Base-by-base conservation (phyloP, 2,329 filamentous ascomycete species). In the Sarocladiaceae sp. region DNA sequence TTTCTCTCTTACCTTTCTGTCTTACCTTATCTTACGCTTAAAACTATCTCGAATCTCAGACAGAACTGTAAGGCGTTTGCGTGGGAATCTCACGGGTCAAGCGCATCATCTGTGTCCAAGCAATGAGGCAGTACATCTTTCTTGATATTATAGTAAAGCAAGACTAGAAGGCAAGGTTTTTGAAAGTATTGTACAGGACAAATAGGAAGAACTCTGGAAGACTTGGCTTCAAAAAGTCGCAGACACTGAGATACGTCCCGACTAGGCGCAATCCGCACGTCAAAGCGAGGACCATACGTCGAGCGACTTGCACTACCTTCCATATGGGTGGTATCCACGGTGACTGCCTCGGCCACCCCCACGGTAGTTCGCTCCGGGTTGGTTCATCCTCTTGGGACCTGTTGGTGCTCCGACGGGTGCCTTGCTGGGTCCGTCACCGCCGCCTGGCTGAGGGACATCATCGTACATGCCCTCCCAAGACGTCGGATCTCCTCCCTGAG, bases 401-500 rank as follows among this genome's bases (percentile, higher is more conserved):
- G 94, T 99, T 0, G 94, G 94, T 5, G 94, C 83, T 57, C 80
- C 82, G 52, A 69, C 73, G 2, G 80, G 79, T 26, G 47, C 47
- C 47, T 50, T 50, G 31, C 47, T 50, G 22, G 72, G 71, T 20
- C 70, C 71, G 55, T 81, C 78, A 53, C 69, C 69, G 60, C 71
- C 75, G 59, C 85, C 80, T 4, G 90, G 90, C 65, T 93, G 90
- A 15, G 91, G 92, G 2, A 92, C 89, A 66, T 97, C 93, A 66
- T 97, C 93, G 68, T 97, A 97, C 91, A 96, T 96, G 63, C 93
- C 93, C 68, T 97, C 93, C 91, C 92, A 97, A 36, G 87, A 92
- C 22, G 88, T 90, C n/a, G 87, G 87, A 15, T 83, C 84, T 40
- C 82, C 83, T 26, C 40, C 15, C 26, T 37, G 18, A 20, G 26